These are phyloP conservation scores for Exophiala alcalophila DNA, from an alignment of 2,329 filamentous ascomycete genomes.

Conservation along the genomic window DNA sequence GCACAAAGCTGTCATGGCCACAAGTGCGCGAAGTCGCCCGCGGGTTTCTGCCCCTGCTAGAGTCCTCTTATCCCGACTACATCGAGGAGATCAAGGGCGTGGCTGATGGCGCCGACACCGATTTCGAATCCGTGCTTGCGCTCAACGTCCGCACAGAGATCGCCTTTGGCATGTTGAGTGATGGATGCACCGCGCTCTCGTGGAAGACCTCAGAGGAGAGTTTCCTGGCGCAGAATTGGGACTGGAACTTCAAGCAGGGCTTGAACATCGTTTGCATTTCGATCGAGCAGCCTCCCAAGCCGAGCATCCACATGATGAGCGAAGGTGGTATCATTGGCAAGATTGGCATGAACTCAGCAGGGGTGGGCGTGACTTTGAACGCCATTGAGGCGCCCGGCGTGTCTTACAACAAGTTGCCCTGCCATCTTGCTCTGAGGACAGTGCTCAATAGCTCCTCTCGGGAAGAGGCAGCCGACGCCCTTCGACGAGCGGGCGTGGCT, in stretches of 20 bases:
- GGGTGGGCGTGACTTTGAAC: slow-evolving; percentile 57
- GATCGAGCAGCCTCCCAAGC: slow-evolving; percentile 46
- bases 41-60: slow-evolving; percentile 43
- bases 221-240: slow-evolving; percentile 58
- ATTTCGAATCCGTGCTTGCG: slow-evolving; percentile 54
- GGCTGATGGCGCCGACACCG: slow-evolving; percentile 50
- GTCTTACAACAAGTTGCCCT: slow-evolving; percentile 47
- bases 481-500: slow-evolving; percentile 51
- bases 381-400: slow-evolving; percentile 54
- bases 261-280: slow-evolving; percentile 51
- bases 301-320: slow-evolving; percentile 54
- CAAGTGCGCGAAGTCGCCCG: slow-evolving; percentile 47
- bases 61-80: slow-evolving; percentile 34
- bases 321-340: slow-evolving; percentile 59
- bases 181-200: slow-evolving; percentile 57
- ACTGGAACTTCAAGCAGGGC: slow-evolving; percentile 52
- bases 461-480: slow-evolving; percentile 44
- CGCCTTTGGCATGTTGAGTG: slow-evolving; percentile 55
- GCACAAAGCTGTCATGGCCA: slow-evolving; percentile 44
- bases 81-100: slow-evolving; percentile 43
- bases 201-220: slow-evolving; percentile 45
- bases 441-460: slow-evolving; percentile 50
- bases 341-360: slow-evolving; percentile 54
- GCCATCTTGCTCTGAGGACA: slow-evolving; percentile 54
- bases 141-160: slow-evolving; percentile 61